Percentiles rank a stretch among this genome's conserved stretches.
Evolutionary conservation across 306 rosid genomes (phyloP).

Genomic region (Hippophae tibetana): DNA sequence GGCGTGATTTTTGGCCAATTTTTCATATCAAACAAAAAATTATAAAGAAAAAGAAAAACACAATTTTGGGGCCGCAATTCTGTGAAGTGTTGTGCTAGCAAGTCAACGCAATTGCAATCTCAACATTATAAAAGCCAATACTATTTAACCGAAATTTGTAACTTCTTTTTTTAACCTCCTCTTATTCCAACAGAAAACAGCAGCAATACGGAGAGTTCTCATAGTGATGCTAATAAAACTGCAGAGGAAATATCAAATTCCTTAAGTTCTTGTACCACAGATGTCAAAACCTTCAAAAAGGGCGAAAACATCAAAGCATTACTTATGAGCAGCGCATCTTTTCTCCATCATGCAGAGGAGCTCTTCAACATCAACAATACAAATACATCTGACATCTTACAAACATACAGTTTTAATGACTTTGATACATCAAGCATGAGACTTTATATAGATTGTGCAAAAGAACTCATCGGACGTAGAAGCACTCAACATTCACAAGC

Average conservation of each 20-base stretch:
- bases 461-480: constrained; percentile 47
- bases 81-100: too few species aligned
- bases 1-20: too few species aligned
- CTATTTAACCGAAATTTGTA: background rate
- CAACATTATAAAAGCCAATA: too few species aligned
- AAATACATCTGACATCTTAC: constrained; percentile 28
- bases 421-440: constrained; percentile 17
- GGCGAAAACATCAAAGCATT: constrained; percentile 29
- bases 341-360: constrained; percentile 49
- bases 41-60: too few species aligned
- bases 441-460: constrained; percentile 58
- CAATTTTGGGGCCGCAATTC: too few species aligned
- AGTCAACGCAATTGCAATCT: too few species aligned
- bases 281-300: constrained; percentile 10
- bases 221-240: constrained; percentile 16
- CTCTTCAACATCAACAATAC: constrained; percentile 41
- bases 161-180: background rate
- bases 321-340: constrained; percentile 55
- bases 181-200: constrained; percentile 31
- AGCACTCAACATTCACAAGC: constrained; percentile 32
- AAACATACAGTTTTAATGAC: constrained; percentile 15
- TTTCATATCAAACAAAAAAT: too few species aligned
- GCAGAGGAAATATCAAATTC: constrained; percentile 24
- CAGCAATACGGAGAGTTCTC: constrained; percentile 22
- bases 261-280: constrained; percentile 9